Conservation (phyloP, 129 eudicot species). For the sunflower (Helianthus annuus) region DNA sequence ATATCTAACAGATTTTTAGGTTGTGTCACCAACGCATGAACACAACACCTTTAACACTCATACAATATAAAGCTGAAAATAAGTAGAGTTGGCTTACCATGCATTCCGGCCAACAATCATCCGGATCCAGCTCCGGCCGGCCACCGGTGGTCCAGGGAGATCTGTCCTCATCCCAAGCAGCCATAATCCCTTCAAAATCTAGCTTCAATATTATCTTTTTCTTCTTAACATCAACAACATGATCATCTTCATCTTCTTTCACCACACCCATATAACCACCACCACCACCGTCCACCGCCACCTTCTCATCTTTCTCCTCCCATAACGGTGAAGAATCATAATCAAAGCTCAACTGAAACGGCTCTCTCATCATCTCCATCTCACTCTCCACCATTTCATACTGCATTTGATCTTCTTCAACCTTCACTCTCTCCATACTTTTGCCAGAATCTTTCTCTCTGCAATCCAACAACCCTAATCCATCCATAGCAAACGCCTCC, state of each 20-base stretch:
- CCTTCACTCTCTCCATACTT: constrained; percentile 42
- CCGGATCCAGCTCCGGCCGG: constrained; percentile 67
- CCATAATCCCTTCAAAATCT: constrained; percentile 68
- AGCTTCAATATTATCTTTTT: constrained; percentile 59
- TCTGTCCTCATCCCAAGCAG: constrained; percentile 76
- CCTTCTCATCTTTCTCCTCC: constrained; percentile 40
- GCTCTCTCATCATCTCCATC: constrained; percentile 51
- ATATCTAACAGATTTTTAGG: no score
- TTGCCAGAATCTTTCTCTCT: constrained; percentile 16
- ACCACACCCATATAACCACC: not conserved
- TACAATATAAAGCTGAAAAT: not conserved
- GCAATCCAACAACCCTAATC: constrained; percentile 53
- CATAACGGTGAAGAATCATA: constrained; percentile 56
- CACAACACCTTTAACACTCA: no score
- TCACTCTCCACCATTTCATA: not conserved
- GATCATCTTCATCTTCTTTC: constrained; percentile 29
- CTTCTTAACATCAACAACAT: constrained; percentile 13
- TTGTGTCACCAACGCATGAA: no score
- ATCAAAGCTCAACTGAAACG: constrained; percentile 61
- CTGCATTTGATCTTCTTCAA: constrained; percentile 34
- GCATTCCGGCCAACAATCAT: constrained; percentile 71
- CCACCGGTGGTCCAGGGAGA: constrained; percentile 87
- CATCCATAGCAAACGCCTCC: constrained; percentile 61
- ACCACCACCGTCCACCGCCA: constrained; percentile 10
- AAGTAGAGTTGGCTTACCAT: constrained; percentile 39